These are phyloP conservation scores for Punctularia strigosozonata DNA, from an alignment of 768 basidiomycete species.

Conservation along the genomic window DNA sequence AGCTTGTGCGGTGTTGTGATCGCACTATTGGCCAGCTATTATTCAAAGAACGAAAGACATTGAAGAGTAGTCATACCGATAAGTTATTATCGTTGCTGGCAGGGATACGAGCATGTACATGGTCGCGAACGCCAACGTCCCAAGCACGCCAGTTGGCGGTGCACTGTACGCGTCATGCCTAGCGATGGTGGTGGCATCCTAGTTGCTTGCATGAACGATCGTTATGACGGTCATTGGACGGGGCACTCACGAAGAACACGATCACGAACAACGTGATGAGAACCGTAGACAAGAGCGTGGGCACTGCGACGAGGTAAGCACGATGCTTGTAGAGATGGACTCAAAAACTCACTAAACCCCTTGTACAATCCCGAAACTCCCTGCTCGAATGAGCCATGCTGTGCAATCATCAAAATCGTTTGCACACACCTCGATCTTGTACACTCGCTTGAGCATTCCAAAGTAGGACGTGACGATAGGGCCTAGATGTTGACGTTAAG, in stretches of 20 bases:
- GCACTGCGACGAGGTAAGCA: constrained; percentile 33
- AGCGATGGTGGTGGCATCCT: constrained; percentile 43
- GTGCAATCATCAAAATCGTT: constrained; percentile 1
- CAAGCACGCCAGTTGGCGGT: constrained; percentile 48
- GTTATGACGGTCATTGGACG: not conserved
- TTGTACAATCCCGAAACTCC: constrained; percentile 72
- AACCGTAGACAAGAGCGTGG: constrained; percentile 33
- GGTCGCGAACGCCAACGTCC: constrained; percentile 52
- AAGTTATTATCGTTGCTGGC: constrained; percentile 65
- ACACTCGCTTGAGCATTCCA: constrained; percentile 61
- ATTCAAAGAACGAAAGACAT: not conserved
- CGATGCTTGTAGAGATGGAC: not conserved
- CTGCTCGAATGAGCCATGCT: constrained; percentile 16
- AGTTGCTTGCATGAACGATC: too few species aligned
- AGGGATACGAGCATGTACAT: constrained; percentile 53
- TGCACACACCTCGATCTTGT: constrained; percentile 52
- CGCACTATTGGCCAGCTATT: constrained; percentile 31
- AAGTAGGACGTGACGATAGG: constrained; percentile 71
- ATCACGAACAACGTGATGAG: constrained; percentile 47
- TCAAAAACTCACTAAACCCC: constrained; percentile 42
- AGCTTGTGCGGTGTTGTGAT: constrained; percentile 77
- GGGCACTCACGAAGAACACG: constrained; percentile 25
- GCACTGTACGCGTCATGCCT: constrained; percentile 51
- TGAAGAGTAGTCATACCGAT: constrained; percentile 37
- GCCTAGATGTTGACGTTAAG: too few species aligned